Conservation (phyloP, 75 land plant species). For the Cryptomeria japonica region DNA sequence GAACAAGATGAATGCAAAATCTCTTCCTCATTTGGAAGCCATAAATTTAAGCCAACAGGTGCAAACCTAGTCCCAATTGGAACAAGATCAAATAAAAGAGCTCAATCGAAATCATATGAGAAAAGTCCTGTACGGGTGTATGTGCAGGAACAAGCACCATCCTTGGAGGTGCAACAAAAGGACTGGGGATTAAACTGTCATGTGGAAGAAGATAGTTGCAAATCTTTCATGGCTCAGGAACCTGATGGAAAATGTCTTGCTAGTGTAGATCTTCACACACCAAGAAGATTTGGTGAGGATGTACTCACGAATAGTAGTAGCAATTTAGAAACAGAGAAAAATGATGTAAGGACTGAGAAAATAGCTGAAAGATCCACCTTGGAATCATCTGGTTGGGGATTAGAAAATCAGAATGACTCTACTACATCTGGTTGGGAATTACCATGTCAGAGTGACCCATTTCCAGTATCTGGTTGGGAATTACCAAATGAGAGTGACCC, state of each 20-base stretch:
- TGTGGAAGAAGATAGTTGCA: not conserved
- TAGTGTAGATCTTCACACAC: not conserved
- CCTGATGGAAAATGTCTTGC: not conserved
- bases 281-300: not conserved
- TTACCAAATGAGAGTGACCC: too few relatives aligned
- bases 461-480: too few relatives aligned
- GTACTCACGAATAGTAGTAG: not conserved
- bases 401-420: not conserved
- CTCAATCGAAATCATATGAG: not conserved
- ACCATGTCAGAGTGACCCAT: not conserved
- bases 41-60: constrained; percentile 10
- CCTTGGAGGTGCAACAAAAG: not conserved
- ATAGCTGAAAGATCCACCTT: not conserved
- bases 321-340: not conserved
- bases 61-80: constrained; percentile 6
- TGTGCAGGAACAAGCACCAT: not conserved
- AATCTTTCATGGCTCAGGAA: not conserved
- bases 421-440: not conserved
- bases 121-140: not conserved
- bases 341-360: not conserved
- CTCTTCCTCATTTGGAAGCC: too few relatives aligned
- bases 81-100: not conserved
- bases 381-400: not conserved
- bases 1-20: not conserved
- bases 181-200: not conserved